A percentile compares a stretch with the other conserved stretches of the same genome.
phyloP scores from a whole-genome alignment of 495 filamentous ascomycete species.

The Venustampulla echinocandica region DNA sequence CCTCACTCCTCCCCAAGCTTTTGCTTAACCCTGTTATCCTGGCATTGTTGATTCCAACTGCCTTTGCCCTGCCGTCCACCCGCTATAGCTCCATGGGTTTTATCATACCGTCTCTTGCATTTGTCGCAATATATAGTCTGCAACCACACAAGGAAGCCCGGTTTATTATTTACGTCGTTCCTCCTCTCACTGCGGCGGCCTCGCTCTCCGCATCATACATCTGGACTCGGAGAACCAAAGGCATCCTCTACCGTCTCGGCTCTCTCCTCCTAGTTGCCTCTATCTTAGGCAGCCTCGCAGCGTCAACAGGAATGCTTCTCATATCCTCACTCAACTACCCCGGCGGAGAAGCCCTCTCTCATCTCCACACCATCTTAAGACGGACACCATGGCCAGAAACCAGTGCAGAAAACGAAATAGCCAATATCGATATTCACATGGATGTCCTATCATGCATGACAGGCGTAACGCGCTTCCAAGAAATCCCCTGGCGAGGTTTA shows the following conservation, averaged over 20 bases:
- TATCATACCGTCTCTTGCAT: conserved; percentile 57
- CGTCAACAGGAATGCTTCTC: conserved; percentile 56
- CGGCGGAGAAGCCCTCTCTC: conserved; percentile 61
- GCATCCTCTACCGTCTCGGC: conserved; percentile 45
- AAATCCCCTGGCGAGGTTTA: conserved; percentile 24
- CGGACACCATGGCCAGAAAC: not conserved
- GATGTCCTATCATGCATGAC: conserved; percentile 90
- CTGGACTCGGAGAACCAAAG: conserved; percentile 58
- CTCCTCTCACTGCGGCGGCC: conserved; percentile 68
- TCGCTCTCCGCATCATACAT: conserved; percentile 66
- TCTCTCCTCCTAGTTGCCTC: conserved; percentile 47
- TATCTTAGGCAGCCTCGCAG: conserved; percentile 46
- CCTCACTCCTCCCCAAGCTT: conserved; percentile 70
- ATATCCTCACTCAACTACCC: conserved; percentile 79
- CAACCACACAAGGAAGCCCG: conserved; percentile 96
- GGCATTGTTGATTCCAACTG: conserved; percentile 54
- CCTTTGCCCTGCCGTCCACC: conserved; percentile 44
- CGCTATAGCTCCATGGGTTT: conserved; percentile 38
- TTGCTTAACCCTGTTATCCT: conserved; percentile 67
- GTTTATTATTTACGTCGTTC: conserved; percentile 86
- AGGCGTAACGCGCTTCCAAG: conserved; percentile 80
- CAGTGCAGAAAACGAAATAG: conserved; percentile 2
- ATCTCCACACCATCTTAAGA: conserved; percentile 43
- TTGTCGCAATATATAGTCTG: conserved; percentile 68
- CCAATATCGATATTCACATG: conserved; percentile 53